Conservation (phyloP, 352 stramenopile species). For the Globisporangium heterothallicum region DNA sequence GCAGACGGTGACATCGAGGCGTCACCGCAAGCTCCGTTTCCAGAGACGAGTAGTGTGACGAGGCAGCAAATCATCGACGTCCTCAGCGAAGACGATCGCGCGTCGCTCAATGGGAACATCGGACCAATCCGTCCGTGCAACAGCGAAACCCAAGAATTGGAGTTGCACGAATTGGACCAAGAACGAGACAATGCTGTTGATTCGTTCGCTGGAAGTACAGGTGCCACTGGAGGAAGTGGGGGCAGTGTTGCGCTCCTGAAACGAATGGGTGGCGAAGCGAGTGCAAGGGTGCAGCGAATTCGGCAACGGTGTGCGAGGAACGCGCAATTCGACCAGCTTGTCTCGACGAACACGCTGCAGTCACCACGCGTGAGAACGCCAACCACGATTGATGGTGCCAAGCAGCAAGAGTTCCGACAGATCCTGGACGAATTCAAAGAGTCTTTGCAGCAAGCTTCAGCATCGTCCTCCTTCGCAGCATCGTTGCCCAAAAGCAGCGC, state of each 20-base stretch:
- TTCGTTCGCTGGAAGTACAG: neutral
- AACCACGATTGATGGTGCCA: conserved; percentile 11
- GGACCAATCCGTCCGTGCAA: no score
- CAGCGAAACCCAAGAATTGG: no score
- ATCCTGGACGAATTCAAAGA: conserved; percentile 43
- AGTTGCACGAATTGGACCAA: no score
- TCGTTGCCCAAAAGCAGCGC: neutral
- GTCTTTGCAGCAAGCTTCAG: conserved; percentile 24
- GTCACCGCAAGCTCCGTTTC: neutral
- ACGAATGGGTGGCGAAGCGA: neutral
- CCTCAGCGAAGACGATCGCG: no score
- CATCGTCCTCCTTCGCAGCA: neutral
- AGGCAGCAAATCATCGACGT: no score
- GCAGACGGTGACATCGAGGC: neutral
- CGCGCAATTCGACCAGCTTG: neutral
- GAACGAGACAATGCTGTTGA: neutral
- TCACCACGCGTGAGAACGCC: neutral
- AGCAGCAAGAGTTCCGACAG: conserved; percentile 36
- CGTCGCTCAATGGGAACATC: no score
- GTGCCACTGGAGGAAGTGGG: no score
- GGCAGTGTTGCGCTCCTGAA: neutral
- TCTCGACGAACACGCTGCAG: neutral
- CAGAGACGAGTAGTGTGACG: neutral
- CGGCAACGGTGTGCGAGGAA: neutral
- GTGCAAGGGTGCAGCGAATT: neutral